Evolutionary conservation across 345 rosid species (phyloP), one percentile per base, ranked within the genome.

Genomic region (Rhizophora apiculata): DNA sequence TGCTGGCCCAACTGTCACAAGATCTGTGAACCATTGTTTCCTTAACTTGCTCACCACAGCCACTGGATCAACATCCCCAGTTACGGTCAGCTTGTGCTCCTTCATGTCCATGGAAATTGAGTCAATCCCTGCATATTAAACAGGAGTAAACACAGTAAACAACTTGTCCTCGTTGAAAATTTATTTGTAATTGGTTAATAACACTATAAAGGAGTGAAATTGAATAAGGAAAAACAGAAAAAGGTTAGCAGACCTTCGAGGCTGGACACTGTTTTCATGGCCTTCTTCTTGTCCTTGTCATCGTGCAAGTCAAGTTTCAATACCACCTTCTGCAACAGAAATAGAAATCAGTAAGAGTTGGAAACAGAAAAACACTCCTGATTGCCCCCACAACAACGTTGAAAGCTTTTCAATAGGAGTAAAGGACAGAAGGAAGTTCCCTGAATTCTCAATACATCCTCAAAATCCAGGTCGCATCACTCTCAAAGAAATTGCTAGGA

Each of bases 71-170:
- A 88, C 75, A 0, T 78, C 78, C 5, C 96, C 96, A 0, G 67
- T 79, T 5, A 93, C 85, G 0, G 96, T 93, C 54, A 93, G 6
- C 18, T 87, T 87, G 22, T 65, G 72, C 2, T 81, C 88, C 22
- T 83, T 86, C 81, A 81, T 72, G 72, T 90, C 86, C 72, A 89
- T 68, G 6, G 85, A 64, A 0, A 93, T 76, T 0, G 89, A 86
- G 39, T 85, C 83, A 24, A 88, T 63, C 46, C 90, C 91, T 88
- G 53, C 11, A 63, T 5, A 56, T 6, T 15, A 55, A 29, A 26
- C 58, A 18, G 20, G 22, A n/a, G 30, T 31, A 31, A 61, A 13
- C 13, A 32, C 9, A 30, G 4, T 59, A 21, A 19, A 67, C 19
- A 43, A 10, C 8, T 31, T 6, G 8, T 1, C 16, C 21, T 9